Conservation (phyloP, 2,329 filamentous ascomycete species). For the Podosphaera xanthii region DNA sequence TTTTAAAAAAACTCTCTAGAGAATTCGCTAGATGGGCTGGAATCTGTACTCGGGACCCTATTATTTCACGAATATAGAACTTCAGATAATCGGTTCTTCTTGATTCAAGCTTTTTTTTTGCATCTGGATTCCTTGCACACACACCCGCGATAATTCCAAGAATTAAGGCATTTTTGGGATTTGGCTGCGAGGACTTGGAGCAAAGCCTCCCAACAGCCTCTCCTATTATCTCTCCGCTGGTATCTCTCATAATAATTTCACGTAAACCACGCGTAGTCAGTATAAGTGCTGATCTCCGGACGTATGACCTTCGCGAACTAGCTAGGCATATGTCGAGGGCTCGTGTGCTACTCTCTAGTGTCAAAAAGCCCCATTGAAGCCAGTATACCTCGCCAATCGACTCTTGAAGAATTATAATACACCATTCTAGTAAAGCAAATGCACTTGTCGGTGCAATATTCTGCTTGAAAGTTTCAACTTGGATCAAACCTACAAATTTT, state of each 20-base stretch:
- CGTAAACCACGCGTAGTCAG: slow-evolving; percentile 62
- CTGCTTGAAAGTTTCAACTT: slow-evolving; percentile 50
- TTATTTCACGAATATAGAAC: slow-evolving; percentile 68
- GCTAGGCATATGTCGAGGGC: slow-evolving; percentile 58
- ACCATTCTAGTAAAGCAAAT: slow-evolving; percentile 84
- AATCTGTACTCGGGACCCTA: slow-evolving; percentile 53
- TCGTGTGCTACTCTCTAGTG: slow-evolving; percentile 47
- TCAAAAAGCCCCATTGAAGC: slow-evolving; percentile 39
- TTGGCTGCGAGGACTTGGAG: slow-evolving; percentile 38
- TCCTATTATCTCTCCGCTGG: slow-evolving; percentile 8
- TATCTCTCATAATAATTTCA: slow-evolving; percentile 38
- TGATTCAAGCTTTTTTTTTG: slow-evolving; percentile 36
- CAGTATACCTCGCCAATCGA: slow-evolving; percentile 38
- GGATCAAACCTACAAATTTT: slow-evolving; percentile 42
- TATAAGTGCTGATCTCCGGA: slow-evolving; percentile 52
- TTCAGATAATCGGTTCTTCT: slow-evolving; percentile 52
- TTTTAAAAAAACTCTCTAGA: slow-evolving; percentile 59
- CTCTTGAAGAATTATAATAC: slow-evolving; percentile 52
- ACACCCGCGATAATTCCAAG: slow-evolving; percentile 78
- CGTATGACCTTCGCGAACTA: slow-evolving; percentile 34
- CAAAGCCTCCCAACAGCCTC: slow-evolving; percentile 44
- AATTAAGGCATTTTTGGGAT: slow-evolving; percentile 49
- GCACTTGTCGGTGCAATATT: slow-evolving; percentile 59
- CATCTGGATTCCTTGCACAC: slow-evolving; percentile 43
- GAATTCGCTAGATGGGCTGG: slow-evolving; percentile 50